phyloP scores from a whole-genome alignment of 345 rosid genomes.

The Citrus cavaleriei region DNA sequence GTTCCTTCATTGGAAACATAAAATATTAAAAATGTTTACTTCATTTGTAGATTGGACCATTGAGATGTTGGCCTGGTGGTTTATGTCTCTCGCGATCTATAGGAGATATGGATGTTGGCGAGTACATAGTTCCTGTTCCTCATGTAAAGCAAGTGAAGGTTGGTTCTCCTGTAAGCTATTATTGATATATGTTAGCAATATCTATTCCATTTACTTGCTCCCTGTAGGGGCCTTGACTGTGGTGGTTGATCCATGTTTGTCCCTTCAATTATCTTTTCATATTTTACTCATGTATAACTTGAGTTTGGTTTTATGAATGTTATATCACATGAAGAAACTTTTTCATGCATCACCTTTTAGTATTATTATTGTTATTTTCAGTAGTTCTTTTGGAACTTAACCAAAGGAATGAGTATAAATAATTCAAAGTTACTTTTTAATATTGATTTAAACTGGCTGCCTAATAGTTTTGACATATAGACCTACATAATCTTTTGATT shows the following conservation, averaged over 20 bases:
- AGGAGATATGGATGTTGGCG: constrained; percentile 96
- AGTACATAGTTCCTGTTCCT: constrained; percentile 97
- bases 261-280: background rate
- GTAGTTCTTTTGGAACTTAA: background rate
- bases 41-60: constrained; percentile 79
- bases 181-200: constrained; percentile 2
- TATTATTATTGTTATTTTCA: background rate
- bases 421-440: background rate
- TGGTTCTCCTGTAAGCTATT: constrained; percentile 17
- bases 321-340: background rate
- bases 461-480: background rate
- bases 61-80: constrained; percentile 99
- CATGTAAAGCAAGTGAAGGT: constrained; percentile 99
- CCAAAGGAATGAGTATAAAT: background rate
- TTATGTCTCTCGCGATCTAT: constrained; percentile 98
- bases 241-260: constrained; percentile 6
- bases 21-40: constrained; percentile 3
- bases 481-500: background rate
- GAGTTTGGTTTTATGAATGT: background rate
- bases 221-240: background rate
- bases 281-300: background rate
- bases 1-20: background rate
- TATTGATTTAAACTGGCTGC: background rate
- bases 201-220: background rate
- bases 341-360: background rate